phyloP scores from a whole-genome alignment of 2,329 filamentous ascomycete genomes.

The Diaporthe ilicicola region DNA sequence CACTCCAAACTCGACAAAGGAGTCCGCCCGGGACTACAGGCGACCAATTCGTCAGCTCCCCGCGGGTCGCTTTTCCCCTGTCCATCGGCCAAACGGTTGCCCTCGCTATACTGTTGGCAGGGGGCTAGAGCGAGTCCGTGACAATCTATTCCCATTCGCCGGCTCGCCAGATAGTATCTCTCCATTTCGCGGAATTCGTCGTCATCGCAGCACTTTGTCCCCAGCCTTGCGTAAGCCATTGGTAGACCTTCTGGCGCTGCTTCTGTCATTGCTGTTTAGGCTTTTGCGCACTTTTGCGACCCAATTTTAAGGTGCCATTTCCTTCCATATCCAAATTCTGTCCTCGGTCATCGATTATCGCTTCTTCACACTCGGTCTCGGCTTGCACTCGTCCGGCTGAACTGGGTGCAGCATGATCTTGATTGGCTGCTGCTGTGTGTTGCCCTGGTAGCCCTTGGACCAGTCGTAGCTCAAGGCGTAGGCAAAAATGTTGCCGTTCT shows the following conservation, averaged over 20 bases:
- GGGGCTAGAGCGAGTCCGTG: neutral
- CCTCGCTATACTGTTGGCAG: neutral
- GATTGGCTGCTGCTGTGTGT: constrained; percentile 76
- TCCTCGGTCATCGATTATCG: constrained; percentile 49
- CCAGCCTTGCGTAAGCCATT: neutral
- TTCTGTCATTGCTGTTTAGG: neutral
- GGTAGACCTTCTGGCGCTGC: neutral
- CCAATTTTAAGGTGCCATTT: neutral
- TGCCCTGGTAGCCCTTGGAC: constrained; percentile 93
- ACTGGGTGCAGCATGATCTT: constrained; percentile 90
- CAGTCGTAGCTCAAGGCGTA: constrained; percentile 97
- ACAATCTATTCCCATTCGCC: neutral
- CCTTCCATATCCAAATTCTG: neutral
- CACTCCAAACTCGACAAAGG: neutral
- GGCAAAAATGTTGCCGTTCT: constrained; percentile 82
- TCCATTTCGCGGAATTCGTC: neutral
- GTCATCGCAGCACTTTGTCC: neutral
- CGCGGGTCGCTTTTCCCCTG: neutral
- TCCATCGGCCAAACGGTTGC: neutral
- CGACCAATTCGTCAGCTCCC: neutral
- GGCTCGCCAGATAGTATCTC: neutral
- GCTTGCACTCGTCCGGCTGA: constrained; percentile 68
- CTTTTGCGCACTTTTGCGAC: neutral
- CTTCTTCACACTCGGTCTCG: constrained; percentile 67
- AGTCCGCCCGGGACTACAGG: neutral